Percentiles rank a stretch among this genome's conserved stretches.
These are phyloP conservation scores for Clonostachys byssicola DNA, from an alignment of 2,329 filamentous ascomycete genomes.

Conservation along the genomic window DNA sequence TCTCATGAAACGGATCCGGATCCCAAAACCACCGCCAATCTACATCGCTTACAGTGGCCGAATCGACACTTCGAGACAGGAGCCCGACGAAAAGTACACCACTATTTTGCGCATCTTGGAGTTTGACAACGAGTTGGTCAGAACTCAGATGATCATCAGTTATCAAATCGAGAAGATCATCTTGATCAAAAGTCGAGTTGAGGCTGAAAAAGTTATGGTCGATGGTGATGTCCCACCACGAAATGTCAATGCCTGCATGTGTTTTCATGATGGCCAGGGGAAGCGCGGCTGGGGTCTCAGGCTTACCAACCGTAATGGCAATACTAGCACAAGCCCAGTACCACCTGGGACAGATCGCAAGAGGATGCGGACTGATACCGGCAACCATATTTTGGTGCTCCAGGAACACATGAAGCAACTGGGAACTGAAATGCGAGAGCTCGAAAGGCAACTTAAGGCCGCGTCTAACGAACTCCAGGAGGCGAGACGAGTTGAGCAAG, in stretches of 20 bases:
- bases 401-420: slow-evolving; percentile 48
- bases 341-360: slow-evolving; percentile 46
- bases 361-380: slow-evolving; percentile 78
- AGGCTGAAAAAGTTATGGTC: slow-evolving; percentile 69
- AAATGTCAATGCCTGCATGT: slow-evolving; percentile 72
- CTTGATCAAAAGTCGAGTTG: slow-evolving; percentile 62
- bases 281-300: slow-evolving; percentile 55
- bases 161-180: slow-evolving; percentile 80
- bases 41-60: slow-evolving; percentile 28
- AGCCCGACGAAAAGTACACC: slow-evolving; percentile 68
- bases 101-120: slow-evolving; percentile 79
- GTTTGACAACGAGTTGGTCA: slow-evolving; percentile 75
- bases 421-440: slow-evolving; percentile 45
- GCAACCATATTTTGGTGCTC: slow-evolving; percentile 56
- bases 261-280: slow-evolving; percentile 54
- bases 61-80: slow-evolving; percentile 40
- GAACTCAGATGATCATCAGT: slow-evolving; percentile 79
- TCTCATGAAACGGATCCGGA: slow-evolving; percentile 60
- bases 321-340: slow-evolving; percentile 34
- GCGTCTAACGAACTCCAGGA: slow-evolving; percentile 38
- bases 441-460: slow-evolving; percentile 40
- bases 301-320: slow-evolving; percentile 39
- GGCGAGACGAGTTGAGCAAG: slow-evolving; percentile 18
- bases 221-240: slow-evolving; percentile 48
- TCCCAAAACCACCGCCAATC: slow-evolving; percentile 36